phyloP scores from a whole-genome alignment of 345 rosid genomes.

The Heritiera fomes region DNA sequence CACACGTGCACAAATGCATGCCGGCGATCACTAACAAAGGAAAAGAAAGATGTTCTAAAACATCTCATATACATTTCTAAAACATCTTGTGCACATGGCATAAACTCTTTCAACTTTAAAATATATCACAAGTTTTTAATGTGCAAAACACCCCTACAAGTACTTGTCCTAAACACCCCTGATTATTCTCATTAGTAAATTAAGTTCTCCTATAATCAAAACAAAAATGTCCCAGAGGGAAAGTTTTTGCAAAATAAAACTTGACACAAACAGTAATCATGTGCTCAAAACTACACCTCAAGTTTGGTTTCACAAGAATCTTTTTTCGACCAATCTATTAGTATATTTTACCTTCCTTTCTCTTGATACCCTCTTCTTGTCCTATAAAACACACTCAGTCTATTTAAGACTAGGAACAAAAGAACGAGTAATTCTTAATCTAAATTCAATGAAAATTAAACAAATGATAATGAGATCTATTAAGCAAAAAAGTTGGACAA shows the following conservation, averaged over 20 bases:
- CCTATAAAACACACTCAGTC: not conserved
- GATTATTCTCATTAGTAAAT: not conserved
- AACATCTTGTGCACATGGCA: not conserved
- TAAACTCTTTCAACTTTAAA: not conserved
- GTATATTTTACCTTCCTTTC: not conserved
- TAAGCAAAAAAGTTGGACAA: not conserved
- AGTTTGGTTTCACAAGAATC: not conserved
- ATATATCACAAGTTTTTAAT: not conserved
- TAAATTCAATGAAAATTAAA: not conserved
- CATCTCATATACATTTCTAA: slow-evolving; percentile 3
- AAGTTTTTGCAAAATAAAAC: not conserved
- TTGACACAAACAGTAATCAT: not conserved
- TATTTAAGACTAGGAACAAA: not conserved
- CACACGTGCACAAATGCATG: not conserved
- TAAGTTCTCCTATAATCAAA: not conserved
- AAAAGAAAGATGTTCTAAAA: not conserved
- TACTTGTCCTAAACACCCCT: not conserved
- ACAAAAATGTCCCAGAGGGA: not conserved
- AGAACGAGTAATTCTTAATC: not conserved
- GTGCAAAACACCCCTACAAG: not conserved
- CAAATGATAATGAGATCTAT: not conserved
- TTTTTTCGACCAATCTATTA: not conserved
- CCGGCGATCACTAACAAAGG: not conserved
- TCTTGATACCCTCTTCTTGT: not conserved
- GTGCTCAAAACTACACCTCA: not conserved